These are phyloP conservation scores for Boletus holoroseus DNA, from an alignment of 1,284 basidiomycete species.

Conservation along the genomic window DNA sequence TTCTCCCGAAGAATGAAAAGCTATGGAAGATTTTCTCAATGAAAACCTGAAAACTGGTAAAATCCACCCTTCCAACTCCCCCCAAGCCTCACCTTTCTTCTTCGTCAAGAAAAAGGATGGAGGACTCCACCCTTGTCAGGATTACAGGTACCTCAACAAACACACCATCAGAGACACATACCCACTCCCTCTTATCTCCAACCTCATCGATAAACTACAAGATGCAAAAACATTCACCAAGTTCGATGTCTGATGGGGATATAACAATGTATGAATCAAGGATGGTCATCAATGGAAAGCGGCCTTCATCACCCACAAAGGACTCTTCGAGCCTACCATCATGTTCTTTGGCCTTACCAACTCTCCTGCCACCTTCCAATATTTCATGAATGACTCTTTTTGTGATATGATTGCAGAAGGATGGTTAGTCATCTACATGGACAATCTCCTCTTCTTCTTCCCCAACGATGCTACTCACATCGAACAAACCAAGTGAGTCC, in stretches of 20 bases:
- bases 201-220: neutral
- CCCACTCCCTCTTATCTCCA: no score
- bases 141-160: neutral
- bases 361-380: no score
- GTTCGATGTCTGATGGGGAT: neutral
- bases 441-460: neutral
- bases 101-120: neutral
- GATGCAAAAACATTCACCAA: no score
- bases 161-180: neutral
- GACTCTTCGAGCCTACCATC: neutral
- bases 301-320: neutral
- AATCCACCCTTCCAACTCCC: neutral
- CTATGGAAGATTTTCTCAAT: no score
- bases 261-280: neutral
- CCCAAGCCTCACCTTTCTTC: neutral
- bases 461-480: no score
- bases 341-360: neutral
- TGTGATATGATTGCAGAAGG: fast-evolving
- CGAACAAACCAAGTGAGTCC: neutral
- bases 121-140: neutral
- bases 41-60: no score
- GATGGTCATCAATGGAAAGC: neutral
- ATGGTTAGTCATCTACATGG: no score
- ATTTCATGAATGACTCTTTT: no score
- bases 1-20: no score